A percentile compares a stretch with the other conserved stretches of the same genome.
These are phyloP conservation scores for Lathyrus aphaca DNA, from an alignment of 306 rosid species.

Conservation along the genomic window DNA sequence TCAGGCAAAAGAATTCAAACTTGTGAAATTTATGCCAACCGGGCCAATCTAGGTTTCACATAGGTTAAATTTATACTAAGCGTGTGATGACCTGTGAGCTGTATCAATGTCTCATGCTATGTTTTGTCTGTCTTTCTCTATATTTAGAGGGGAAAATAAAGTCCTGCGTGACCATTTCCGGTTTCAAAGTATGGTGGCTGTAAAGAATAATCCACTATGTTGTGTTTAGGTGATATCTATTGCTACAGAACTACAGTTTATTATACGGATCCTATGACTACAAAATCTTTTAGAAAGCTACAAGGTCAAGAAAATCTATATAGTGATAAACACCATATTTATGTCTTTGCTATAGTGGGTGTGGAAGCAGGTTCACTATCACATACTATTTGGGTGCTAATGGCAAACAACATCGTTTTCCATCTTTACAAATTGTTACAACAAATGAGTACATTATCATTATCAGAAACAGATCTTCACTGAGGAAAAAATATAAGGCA, in stretches of 20 bases:
- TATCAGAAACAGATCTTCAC: constrained; percentile 42
- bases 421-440: constrained; percentile 27
- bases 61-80: too few species aligned
- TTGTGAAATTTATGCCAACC: neutral
- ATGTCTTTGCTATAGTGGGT: constrained; percentile 35
- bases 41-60: neutral
- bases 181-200: constrained; percentile 16
- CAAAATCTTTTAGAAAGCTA: constrained; percentile 30
- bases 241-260: constrained; percentile 19
- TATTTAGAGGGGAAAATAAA: neutral
- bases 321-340: constrained; percentile 30
- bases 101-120: constrained; percentile 46
- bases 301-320: constrained; percentile 27
- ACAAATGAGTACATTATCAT: constrained; percentile 32
- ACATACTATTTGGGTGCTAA: constrained; percentile 43
- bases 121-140: constrained; percentile 20
- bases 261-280: constrained; percentile 41
- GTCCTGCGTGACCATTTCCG: constrained; percentile 13
- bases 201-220: constrained; percentile 23
- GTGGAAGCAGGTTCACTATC: constrained; percentile 39
- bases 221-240: constrained; percentile 32
- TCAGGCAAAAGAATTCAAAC: neutral
- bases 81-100: constrained; percentile 35
- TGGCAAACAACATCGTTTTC: constrained; percentile 43
- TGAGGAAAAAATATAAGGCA: constrained; percentile 12